Evolutionary conservation across 1,139 yeast genomes (phyloP).

Genomic region (Lodderomyces oxycetoniae): DNA sequence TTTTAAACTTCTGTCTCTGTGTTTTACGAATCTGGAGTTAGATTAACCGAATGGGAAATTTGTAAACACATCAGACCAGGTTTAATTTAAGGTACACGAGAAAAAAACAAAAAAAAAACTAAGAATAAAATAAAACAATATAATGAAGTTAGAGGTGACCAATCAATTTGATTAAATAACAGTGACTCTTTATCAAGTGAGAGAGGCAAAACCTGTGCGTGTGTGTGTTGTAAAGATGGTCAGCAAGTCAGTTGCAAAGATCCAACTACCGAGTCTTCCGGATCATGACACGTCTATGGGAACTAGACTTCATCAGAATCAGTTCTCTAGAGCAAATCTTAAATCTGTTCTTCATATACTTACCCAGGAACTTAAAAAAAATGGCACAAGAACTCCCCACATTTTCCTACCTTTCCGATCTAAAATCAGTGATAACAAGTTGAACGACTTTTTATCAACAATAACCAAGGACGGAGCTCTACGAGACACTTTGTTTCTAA

Average conservation of each 20-base stretch:
- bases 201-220: no score
- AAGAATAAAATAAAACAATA: no score
- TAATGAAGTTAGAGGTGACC: no score
- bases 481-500: slow-evolving; percentile 29
- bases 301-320: slow-evolving; percentile 19
- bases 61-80: no score
- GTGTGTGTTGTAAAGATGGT: not conserved
- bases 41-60: no score
- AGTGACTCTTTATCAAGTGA: no score
- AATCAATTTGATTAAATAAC: no score
- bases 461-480: slow-evolving; percentile 53
- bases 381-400: slow-evolving; percentile 58
- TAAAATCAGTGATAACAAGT: slow-evolving; percentile 51
- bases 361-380: slow-evolving; percentile 58
- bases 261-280: slow-evolving; percentile 19
- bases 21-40: no score
- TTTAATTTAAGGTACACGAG: no score
- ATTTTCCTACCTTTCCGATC: slow-evolving; percentile 68
- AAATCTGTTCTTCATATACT: slow-evolving; percentile 61
- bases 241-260: not conserved
- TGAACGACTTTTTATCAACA: slow-evolving; percentile 47
- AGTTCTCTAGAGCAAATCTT: slow-evolving; percentile 59
- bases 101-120: no score
- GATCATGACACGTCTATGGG: not conserved
- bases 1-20: no score